Conservation (phyloP, 257 asterid genomes). For the Nicotiana knightiana region DNA sequence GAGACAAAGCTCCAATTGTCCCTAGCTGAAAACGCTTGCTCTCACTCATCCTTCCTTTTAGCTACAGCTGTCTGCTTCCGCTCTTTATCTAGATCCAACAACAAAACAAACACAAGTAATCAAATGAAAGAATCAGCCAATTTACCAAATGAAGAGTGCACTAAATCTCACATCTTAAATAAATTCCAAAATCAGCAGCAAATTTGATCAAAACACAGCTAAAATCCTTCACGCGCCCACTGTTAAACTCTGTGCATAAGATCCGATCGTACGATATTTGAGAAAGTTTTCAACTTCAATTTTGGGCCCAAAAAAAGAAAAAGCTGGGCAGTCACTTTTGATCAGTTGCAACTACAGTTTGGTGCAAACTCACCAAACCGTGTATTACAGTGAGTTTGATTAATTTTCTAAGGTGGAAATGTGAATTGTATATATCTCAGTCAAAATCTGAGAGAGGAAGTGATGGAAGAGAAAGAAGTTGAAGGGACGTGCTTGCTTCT, state of each 20-base stretch:
- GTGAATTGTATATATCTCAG: neutral
- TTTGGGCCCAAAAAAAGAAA: conserved; percentile 30
- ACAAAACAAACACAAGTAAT: neutral
- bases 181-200: neutral
- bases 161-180: conserved; percentile 3
- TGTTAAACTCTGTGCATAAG: neutral
- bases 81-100: neutral
- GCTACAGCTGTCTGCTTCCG: conserved; percentile 11
- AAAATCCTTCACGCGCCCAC: neutral
- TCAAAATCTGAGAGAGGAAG: conserved; percentile 5
- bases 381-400: neutral
- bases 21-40: conserved; percentile 61
- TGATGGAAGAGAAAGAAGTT: neutral
- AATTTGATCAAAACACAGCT: neutral
- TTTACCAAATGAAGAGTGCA: neutral
- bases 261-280: neutral
- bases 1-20: conserved; percentile 67
- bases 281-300: neutral
- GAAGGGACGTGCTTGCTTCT: conserved; percentile 16
- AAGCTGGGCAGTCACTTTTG: conserved; percentile 21
- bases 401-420: neutral
- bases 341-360: conserved; percentile 26
- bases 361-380: conserved; percentile 17
- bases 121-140: neutral
- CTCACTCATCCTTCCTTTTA: conserved; percentile 56